Percentiles rank a stretch among this genome's conserved stretches.
Conservation (phyloP, 306 rosid genomes). For the Cicer arietinum region DNA sequence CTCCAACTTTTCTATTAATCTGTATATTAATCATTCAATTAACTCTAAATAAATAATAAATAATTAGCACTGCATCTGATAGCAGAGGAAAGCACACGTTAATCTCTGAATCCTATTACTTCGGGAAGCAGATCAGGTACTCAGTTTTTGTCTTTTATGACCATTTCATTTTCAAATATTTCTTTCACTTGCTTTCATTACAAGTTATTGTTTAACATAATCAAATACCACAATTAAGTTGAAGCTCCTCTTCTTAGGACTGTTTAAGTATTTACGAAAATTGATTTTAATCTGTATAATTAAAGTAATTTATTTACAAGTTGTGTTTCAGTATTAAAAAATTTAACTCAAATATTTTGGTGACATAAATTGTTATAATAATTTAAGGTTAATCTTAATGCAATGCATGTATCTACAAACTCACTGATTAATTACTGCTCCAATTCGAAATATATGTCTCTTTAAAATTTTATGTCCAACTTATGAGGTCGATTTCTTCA, state of each 20-base stretch:
- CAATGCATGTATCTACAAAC: no score
- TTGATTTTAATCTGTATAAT: no score
- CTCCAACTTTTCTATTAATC: slow-evolving; percentile 17
- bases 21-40: neutral
- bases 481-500: neutral
- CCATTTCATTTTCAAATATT: slow-evolving; percentile 23
- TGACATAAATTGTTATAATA: no score
- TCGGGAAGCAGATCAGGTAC: slow-evolving; percentile 50
- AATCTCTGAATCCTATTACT: slow-evolving; percentile 38
- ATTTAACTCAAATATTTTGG: no score
- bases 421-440: neutral
- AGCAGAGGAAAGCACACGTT: slow-evolving; percentile 44
- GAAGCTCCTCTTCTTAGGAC: neutral
- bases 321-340: no score
- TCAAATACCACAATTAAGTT: neutral
- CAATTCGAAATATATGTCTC: neutral
- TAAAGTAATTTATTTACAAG: no score
- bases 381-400: no score
- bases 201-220: neutral
- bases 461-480: neutral
- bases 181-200: slow-evolving; percentile 11
- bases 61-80: neutral
- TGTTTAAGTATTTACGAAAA: neutral
- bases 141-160: neutral
- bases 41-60: neutral